Evolutionary conservation across 2,329 filamentous ascomycete species (phyloP).

Genomic region (Lecanicillium sp.): DNA sequence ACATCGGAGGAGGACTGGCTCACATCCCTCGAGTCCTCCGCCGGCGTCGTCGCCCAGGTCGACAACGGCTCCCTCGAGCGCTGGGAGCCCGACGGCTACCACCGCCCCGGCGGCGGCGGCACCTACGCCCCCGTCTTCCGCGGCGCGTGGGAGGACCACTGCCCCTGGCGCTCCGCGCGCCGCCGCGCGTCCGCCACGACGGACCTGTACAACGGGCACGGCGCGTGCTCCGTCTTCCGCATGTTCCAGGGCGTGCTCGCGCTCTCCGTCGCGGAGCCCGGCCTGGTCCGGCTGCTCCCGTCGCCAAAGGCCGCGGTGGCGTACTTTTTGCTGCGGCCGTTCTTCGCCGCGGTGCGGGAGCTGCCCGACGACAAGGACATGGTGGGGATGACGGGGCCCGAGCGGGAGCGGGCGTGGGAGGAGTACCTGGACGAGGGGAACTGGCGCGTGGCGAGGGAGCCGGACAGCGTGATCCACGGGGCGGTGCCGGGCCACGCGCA

Average conservation of each 20-base stretch:
- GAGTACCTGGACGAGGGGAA: conserved; percentile 44
- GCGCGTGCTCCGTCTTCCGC: conserved; percentile 52
- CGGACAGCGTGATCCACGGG: conserved; percentile 51
- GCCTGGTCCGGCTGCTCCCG: conserved; percentile 66
- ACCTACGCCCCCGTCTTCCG: conserved; percentile 49
- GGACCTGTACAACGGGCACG: conserved; percentile 53
- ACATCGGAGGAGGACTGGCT: conserved; percentile 33
- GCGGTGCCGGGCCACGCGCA: conserved; percentile 53
- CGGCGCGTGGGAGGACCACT: conserved; percentile 50
- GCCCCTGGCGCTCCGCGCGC: conserved; percentile 48
- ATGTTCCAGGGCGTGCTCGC: conserved; percentile 54
- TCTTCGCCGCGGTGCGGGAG: conserved; percentile 36
- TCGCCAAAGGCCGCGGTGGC: conserved; percentile 70
- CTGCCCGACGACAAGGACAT: background rate
- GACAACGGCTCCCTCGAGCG: conserved; percentile 67
- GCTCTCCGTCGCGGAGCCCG: conserved; percentile 51
- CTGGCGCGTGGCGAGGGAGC: conserved; percentile 41
- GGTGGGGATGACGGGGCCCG: conserved; percentile 30
- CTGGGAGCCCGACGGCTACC: conserved; percentile 65
- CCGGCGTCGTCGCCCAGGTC: conserved; percentile 56
- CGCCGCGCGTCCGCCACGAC: conserved; percentile 47
- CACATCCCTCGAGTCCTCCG: conserved; percentile 36
- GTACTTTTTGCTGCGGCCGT: conserved; percentile 63
- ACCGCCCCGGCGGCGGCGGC: conserved; percentile 42
- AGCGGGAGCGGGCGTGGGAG: conserved; percentile 36